Percentiles rank a stretch among this genome's conserved stretches.
Conservation (phyloP, 2,329 filamentous ascomycete genomes). For the Colletotrichum sp. region DNA sequence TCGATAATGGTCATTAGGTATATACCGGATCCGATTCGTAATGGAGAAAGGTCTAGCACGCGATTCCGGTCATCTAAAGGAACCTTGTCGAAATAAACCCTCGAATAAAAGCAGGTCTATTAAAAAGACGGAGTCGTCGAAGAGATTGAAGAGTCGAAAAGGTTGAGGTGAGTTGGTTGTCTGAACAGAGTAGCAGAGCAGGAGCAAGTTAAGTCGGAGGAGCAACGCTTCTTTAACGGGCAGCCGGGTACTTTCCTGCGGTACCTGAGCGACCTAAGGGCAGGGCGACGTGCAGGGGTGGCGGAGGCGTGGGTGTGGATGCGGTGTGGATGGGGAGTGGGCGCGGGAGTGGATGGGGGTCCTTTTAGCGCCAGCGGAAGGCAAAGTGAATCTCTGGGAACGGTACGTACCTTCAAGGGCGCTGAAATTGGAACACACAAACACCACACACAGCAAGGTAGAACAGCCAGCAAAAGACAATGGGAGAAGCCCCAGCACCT, state of each 20-base stretch:
- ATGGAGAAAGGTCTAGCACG: slow-evolving; percentile 1
- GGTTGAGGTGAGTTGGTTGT: background rate
- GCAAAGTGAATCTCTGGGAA: background rate
- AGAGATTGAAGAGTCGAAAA: background rate
- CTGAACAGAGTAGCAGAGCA: background rate
- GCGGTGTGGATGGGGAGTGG: background rate
- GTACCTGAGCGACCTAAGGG: slow-evolving; percentile 3
- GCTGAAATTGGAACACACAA: background rate
- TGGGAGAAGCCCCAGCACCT: background rate
- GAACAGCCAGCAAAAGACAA: background rate
- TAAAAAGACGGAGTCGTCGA: background rate
- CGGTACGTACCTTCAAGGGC: background rate
- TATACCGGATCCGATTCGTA: background rate
- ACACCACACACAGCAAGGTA: background rate
- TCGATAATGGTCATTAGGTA: slow-evolving; percentile 17
- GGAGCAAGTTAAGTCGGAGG: slow-evolving; percentile 1
- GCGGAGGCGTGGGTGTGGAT: slow-evolving; percentile 9
- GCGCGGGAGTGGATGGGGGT: background rate
- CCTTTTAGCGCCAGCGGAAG: background rate
- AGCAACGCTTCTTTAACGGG: slow-evolving; percentile 20
- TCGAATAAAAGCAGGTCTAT: background rate
- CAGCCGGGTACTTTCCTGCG: slow-evolving; percentile 4
- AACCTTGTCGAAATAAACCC: background rate
- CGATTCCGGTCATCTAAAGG: slow-evolving; percentile 8
- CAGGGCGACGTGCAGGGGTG: slow-evolving; percentile 4